These are phyloP conservation scores for Aspergillus latus DNA, from an alignment of 2,329 filamentous ascomycete species.

Conservation along the genomic window DNA sequence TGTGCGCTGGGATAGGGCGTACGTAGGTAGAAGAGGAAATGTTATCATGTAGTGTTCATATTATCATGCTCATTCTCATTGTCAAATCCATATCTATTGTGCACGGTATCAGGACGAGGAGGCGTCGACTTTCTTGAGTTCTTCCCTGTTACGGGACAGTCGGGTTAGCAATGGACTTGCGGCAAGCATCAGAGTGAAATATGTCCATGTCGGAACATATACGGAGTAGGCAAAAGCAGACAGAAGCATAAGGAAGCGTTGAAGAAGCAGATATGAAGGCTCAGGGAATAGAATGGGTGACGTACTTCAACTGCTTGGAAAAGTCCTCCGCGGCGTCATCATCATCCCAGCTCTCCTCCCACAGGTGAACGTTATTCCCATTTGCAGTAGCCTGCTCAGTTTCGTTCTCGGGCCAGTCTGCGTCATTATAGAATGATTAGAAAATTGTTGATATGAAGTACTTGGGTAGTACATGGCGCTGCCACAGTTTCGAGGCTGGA, in stretches of 20 bases:
- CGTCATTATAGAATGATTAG: background rate
- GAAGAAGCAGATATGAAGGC: background rate
- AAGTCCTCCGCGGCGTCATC: constrained; percentile 97
- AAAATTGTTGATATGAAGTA: background rate
- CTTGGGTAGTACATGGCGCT: background rate
- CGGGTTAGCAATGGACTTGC: background rate
- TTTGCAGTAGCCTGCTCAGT: constrained; percentile 59
- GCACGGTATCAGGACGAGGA: constrained; percentile 61
- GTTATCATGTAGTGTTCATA: background rate
- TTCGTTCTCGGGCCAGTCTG: constrained; percentile 92
- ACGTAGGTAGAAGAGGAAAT: background rate
- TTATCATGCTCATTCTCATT: constrained; percentile 1
- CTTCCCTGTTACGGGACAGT: constrained; percentile 51
- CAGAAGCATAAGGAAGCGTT: background rate
- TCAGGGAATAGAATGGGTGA: constrained; percentile 21
- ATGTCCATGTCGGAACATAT: background rate
- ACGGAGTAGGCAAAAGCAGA: background rate
- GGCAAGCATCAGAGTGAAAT: background rate
- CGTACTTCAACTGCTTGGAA: constrained; percentile 87
- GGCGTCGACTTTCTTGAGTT: constrained; percentile 89
- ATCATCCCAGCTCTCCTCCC: constrained; percentile 99
- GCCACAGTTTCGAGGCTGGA: background rate
- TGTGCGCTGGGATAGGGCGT: background rate
- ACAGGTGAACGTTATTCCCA: constrained; percentile 75
- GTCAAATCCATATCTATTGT: background rate